A percentile compares a stretch with the other conserved stretches of the same genome.
These are phyloP conservation scores for Candida ulmi DNA, from an alignment of 805 yeast genomes.

Conservation along the genomic window DNA sequence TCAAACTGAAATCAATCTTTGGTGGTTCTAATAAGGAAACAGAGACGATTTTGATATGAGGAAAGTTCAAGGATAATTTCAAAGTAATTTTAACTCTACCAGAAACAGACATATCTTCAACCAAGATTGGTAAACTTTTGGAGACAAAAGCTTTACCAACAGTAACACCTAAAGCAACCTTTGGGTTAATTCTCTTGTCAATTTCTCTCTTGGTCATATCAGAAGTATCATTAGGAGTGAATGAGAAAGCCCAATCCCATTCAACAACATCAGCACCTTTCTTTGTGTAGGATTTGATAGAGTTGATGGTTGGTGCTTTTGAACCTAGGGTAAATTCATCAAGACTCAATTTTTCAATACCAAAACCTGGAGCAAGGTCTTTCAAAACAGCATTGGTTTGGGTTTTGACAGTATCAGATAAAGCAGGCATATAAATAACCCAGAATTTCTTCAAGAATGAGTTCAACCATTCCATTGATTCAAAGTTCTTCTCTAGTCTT, in stretches of 20 bases:
- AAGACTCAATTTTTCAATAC: slow-evolving; percentile 66
- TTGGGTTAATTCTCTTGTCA: slow-evolving; percentile 67
- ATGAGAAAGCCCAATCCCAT: slow-evolving; percentile 81
- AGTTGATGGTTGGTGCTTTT: slow-evolving; percentile 70
- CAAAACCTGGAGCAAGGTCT: slow-evolving; percentile 76
- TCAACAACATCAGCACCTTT: slow-evolving; percentile 63
- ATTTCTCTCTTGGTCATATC: slow-evolving; percentile 78
- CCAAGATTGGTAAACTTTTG: slow-evolving; percentile 69
- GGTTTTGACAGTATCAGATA: slow-evolving; percentile 67
- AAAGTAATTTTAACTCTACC: slow-evolving; percentile 66
- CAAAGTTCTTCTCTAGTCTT: slow-evolving; percentile 54
- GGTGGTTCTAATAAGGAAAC: slow-evolving; percentile 76
- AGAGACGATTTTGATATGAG: slow-evolving; percentile 72
- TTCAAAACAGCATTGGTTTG: slow-evolving; percentile 63
- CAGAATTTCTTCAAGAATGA: slow-evolving; percentile 74
- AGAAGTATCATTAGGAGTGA: slow-evolving; percentile 76
- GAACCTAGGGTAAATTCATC: slow-evolving; percentile 79
- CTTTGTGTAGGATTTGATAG: slow-evolving; percentile 68
- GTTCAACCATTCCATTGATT: slow-evolving; percentile 80
- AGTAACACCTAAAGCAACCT: slow-evolving; percentile 74
- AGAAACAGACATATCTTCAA: slow-evolving; percentile 72
- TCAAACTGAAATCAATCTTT: slow-evolving; percentile 68
- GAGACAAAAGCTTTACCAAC: slow-evolving; percentile 78
- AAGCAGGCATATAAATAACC: slow-evolving; percentile 85
- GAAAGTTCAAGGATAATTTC: slow-evolving; percentile 58